Evolutionary conservation across 345 rosid species (phyloP).

Genomic region (Turritis glabra): DNA sequence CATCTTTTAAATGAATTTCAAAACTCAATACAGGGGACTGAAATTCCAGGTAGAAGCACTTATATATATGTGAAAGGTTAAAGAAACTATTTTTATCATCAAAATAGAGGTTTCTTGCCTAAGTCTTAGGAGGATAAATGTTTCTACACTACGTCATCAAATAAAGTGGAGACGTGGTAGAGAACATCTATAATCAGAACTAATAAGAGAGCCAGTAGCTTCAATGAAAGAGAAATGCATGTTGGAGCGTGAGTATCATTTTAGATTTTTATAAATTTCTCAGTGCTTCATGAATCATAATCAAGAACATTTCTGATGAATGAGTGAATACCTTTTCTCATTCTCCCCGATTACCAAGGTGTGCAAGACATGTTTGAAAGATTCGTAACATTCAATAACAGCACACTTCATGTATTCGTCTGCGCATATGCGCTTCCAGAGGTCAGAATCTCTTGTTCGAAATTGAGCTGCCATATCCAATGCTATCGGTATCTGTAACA

Average conservation of each 20-base stretch:
- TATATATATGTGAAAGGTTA: slow-evolving; percentile 1
- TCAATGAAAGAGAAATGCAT: not conserved
- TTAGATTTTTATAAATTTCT: not conserved
- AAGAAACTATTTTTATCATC: slow-evolving; percentile 9
- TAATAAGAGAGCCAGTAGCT: not conserved
- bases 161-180: slow-evolving; percentile 1
- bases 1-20: not conserved
- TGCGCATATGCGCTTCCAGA: slow-evolving; percentile 93
- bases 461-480: slow-evolving; percentile 94
- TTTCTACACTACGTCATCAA: not conserved
- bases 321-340: slow-evolving; percentile 75
- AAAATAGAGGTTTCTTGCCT: no score
- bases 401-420: slow-evolving; percentile 99
- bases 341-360: slow-evolving; percentile 84
- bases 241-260: not conserved
- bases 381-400: slow-evolving; percentile 94
- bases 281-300: slow-evolving; percentile 7
- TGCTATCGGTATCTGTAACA: slow-evolving; percentile 85
- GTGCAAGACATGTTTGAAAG: slow-evolving; percentile 77
- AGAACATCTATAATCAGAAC: slow-evolving; percentile 15
- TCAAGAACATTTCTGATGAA: not conserved
- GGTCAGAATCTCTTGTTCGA: slow-evolving; percentile 75
- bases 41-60: slow-evolving; percentile 13
- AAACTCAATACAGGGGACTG: not conserved
- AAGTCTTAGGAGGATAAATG: not conserved